These are phyloP conservation scores for Verticillium klebahnii DNA, from an alignment of 2,329 filamentous ascomycete genomes.

Conservation along the genomic window DNA sequence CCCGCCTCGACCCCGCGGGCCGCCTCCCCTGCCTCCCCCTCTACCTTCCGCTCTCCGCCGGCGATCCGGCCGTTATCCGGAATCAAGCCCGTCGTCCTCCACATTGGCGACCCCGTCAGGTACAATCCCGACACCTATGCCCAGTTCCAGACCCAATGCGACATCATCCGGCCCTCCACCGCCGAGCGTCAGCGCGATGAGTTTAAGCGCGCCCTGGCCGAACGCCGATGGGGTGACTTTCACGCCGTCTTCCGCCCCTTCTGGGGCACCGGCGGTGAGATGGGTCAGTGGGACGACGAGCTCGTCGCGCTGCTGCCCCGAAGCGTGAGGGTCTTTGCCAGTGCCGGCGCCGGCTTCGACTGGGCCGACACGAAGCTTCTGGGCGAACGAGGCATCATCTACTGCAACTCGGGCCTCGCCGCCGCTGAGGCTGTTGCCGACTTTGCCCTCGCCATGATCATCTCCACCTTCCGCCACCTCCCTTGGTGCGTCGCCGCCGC, in stretches of 20 bases:
- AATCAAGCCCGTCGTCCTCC: constrained; percentile 56
- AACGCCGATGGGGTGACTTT: constrained; percentile 52
- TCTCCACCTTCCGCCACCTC: constrained; percentile 65
- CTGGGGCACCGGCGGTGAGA: constrained; percentile 61
- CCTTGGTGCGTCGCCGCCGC: constrained; percentile 60
- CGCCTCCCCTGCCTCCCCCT: constrained; percentile 29
- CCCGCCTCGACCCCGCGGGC: constrained; percentile 37
- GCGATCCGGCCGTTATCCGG: constrained; percentile 12
- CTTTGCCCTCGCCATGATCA: constrained; percentile 63
- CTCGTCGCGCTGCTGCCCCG: constrained; percentile 51
- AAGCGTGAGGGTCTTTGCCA: constrained; percentile 57
- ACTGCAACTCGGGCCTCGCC: constrained; percentile 68
- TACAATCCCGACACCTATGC: constrained; percentile 44
- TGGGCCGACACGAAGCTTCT: constrained; percentile 61
- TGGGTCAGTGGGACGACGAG: constrained; percentile 60
- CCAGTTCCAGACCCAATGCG: constrained; percentile 36
- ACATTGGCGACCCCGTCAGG: constrained; percentile 62
- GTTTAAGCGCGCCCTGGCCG: constrained; percentile 44
- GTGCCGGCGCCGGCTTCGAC: constrained; percentile 62
- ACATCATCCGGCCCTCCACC: constrained; percentile 45
- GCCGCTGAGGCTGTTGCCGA: constrained; percentile 71
- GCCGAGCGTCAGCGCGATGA: constrained; percentile 45
- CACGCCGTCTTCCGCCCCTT: constrained; percentile 54
- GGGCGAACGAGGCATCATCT: constrained; percentile 59
- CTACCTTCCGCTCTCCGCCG: neutral